phyloP scores from a whole-genome alignment of 1,284 basidiomycete species.

The Marasmius tenuissimus region DNA sequence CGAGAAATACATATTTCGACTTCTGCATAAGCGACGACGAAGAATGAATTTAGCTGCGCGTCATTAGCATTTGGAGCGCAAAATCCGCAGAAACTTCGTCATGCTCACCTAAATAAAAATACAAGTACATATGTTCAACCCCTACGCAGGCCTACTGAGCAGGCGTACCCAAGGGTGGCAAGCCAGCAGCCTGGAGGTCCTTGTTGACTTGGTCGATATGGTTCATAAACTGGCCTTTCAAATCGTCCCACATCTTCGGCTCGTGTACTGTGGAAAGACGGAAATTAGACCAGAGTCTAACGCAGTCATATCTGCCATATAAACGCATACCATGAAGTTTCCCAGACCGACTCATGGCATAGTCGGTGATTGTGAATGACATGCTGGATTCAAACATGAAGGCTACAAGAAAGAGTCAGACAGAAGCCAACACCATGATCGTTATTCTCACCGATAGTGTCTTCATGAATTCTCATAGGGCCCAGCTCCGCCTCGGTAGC shows the following conservation, averaged over 20 bases:
- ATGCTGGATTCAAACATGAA: conserved; percentile 69
- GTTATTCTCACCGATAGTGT: conserved; percentile 46
- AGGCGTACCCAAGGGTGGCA: conserved; percentile 25
- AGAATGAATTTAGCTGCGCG: no score
- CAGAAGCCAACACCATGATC: background rate
- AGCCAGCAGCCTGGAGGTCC: conserved; percentile 46
- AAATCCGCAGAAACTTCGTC: no score
- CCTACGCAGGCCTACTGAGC: background rate
- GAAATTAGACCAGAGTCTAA: background rate
- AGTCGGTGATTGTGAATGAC: conserved; percentile 63
- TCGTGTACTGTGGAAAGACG: conserved; percentile 42
- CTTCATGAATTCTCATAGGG: conserved; percentile 52
- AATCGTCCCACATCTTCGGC: conserved; percentile 61
- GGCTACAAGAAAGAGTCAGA: conserved; percentile 28
- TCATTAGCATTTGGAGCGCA: no score
- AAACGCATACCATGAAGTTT: conserved; percentile 49
- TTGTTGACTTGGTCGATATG: conserved; percentile 56
- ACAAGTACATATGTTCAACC: no score
- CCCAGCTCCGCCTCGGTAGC: conserved; percentile 50
- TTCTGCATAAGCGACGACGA: no score
- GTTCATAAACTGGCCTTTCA: conserved; percentile 57
- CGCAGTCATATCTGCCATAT: background rate
- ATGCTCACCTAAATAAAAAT: no score
- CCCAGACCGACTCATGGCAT: conserved; percentile 56
- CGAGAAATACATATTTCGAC: no score